These are phyloP conservation scores for Penicillium cinerascens DNA, from an alignment of 495 filamentous ascomycete species.

Conservation along the genomic window DNA sequence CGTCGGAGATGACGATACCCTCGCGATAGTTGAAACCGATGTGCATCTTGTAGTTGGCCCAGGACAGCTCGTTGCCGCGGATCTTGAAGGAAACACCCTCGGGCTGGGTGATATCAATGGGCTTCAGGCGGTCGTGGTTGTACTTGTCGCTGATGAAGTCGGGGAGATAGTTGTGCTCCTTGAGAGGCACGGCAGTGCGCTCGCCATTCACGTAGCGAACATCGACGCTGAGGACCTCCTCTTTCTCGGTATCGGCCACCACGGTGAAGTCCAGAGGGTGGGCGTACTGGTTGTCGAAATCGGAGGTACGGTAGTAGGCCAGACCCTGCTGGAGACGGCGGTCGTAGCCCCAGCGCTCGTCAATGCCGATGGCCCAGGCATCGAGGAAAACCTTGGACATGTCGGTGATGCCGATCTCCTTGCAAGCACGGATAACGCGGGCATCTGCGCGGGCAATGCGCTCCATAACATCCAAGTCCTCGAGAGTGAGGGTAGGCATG, in stretches of 20 bases:
- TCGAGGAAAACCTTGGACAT: conserved; percentile 85
- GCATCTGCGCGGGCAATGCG: conserved; percentile 67
- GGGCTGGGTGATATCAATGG: conserved; percentile 39
- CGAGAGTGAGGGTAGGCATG: conserved; percentile 85
- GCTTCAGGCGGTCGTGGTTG: conserved; percentile 36
- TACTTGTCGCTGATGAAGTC: conserved; percentile 35
- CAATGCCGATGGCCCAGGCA: conserved; percentile 43
- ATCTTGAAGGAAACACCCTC: conserved; percentile 41
- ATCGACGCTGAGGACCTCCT: conserved; percentile 90
- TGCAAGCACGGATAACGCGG: conserved; percentile 83
- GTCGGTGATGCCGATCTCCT: conserved; percentile 75
- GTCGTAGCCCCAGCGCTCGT: conserved; percentile 40
- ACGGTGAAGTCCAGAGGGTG: conserved; percentile 38
- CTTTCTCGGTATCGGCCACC: conserved; percentile 67
- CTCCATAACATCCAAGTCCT: conserved; percentile 83
- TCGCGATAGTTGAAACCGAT: conserved; percentile 91
- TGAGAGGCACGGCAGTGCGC: conserved; percentile 50
- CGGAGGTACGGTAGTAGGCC: conserved; percentile 43
- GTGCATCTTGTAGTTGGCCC: conserved; percentile 42
- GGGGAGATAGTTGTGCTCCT: conserved; percentile 54
- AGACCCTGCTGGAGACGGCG: conserved; percentile 39
- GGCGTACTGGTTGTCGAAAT: conserved; percentile 44
- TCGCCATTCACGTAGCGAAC: conserved; percentile 76
- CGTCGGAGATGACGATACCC: conserved; percentile 86
- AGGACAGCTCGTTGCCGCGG: conserved; percentile 36